These are phyloP conservation scores for Penicillium chermesinum DNA, from an alignment of 495 filamentous ascomycete genomes.

Conservation along the genomic window DNA sequence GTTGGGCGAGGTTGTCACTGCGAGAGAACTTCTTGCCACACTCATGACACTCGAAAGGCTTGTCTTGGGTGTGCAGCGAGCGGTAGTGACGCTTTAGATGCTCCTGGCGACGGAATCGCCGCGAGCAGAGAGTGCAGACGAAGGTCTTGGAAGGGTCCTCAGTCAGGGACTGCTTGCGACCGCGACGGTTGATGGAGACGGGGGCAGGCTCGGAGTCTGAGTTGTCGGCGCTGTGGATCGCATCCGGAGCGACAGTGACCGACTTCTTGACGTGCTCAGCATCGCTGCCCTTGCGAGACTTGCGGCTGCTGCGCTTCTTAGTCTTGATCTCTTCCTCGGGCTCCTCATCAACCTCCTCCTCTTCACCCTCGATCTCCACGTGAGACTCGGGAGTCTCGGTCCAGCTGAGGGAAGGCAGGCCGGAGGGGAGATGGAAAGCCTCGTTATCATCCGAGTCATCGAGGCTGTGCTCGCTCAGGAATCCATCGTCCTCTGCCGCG, in stretches of 20 bases:
- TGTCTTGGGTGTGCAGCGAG: conserved; percentile 96
- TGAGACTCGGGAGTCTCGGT: conserved; percentile 27
- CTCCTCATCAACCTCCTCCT: conserved; percentile 19
- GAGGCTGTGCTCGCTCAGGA: conserved; percentile 69
- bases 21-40: conserved; percentile 99
- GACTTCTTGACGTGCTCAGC: conserved; percentile 31
- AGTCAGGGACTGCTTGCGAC: conserved; percentile 96
- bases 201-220: conserved; percentile 40
- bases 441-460: conserved; percentile 68
- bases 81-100: conserved; percentile 98
- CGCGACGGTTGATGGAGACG: conserved; percentile 79
- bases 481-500: conserved; percentile 66
- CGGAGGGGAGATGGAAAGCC: conserved; percentile 50
- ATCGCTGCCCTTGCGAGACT: conserved; percentile 41
- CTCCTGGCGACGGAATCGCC: conserved; percentile 97
- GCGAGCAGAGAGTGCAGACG: conserved; percentile 89
- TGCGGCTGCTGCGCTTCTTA: conserved; percentile 56
- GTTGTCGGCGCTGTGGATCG: conserved; percentile 7
- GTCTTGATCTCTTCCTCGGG: conserved; percentile 43
- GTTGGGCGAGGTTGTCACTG: conserved; percentile 94
- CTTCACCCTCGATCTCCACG: conserved; percentile 18
- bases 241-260: conserved; percentile 12
- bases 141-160: conserved; percentile 99
- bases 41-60: conserved; percentile 95
- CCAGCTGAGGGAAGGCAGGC: conserved; percentile 38